These are phyloP conservation scores for Alternaria infectoria DNA, from an alignment of 2,329 filamentous ascomycete genomes.

Conservation along the genomic window DNA sequence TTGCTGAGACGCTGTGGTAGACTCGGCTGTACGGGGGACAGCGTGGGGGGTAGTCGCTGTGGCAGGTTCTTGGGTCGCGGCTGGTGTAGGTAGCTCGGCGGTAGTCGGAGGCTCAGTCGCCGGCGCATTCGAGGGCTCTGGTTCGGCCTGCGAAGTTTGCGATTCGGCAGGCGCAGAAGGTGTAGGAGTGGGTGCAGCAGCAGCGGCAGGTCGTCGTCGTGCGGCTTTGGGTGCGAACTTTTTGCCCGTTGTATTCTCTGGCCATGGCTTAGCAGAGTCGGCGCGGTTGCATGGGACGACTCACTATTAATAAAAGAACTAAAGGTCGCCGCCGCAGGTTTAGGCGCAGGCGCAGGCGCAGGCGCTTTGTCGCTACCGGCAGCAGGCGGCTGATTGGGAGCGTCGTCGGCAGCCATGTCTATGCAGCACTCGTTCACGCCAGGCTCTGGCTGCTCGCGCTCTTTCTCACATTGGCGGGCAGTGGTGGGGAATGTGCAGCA, in stretches of 20 bases:
- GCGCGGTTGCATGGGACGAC: conserved; percentile 14
- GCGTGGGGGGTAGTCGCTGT: conserved; percentile 9
- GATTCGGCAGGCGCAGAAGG: conserved; percentile 14
- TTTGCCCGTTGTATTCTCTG: conserved; percentile 53
- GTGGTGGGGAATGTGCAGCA: not conserved
- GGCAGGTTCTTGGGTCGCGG: conserved; percentile 29
- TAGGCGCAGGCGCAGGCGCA: conserved; percentile 21
- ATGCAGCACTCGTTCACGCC: not conserved
- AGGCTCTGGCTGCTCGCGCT: not conserved
- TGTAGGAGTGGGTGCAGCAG: conserved; percentile 14
- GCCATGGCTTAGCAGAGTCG: conserved; percentile 18
- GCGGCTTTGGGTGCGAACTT: conserved; percentile 57
- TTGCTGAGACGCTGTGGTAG: not conserved
- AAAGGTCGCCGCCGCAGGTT: conserved; percentile 24
- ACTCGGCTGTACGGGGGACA: not conserved
- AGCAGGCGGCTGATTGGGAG: conserved; percentile 15
- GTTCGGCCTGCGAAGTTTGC: conserved; percentile 12
- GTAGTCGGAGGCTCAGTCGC: conserved; percentile 15
- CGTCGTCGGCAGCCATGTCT: conserved; percentile 39
- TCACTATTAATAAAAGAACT: conserved; percentile 43
- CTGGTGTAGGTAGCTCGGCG: conserved; percentile 32
- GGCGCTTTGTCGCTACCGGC: conserved; percentile 22
- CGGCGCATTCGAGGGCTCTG: conserved; percentile 10
- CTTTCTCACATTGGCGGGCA: not conserved
- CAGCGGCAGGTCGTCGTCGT: conserved; percentile 50